A percentile compares a stretch with the other conserved stretches of the same genome.
These are phyloP conservation scores for Thuja plicata DNA, from an alignment of 83 land plant species.

Conservation along the genomic window DNA sequence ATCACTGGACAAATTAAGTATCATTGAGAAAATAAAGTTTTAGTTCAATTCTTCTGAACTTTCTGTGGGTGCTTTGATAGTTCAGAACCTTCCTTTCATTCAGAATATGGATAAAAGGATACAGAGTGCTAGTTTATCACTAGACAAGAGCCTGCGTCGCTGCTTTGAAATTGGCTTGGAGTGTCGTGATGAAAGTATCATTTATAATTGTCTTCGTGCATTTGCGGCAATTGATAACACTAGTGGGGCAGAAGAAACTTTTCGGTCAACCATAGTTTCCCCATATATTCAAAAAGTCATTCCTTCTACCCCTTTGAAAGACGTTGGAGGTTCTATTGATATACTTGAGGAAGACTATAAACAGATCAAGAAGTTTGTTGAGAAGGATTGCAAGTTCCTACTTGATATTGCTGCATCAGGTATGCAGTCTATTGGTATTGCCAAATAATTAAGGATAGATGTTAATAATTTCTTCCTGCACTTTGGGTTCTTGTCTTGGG, in stretches of 20 bases:
- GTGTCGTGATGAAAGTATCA: constrained; percentile 69
- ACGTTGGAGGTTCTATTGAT: constrained; percentile 49
- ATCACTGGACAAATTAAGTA: not conserved
- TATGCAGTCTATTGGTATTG: constrained; percentile 16
- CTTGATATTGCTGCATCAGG: constrained; percentile 85
- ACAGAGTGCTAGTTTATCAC: constrained; percentile 64
- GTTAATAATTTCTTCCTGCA: not conserved
- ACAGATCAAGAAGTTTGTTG: constrained; percentile 62
- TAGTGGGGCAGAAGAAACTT: constrained; percentile 82
- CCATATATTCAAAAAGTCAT: constrained; percentile 72
- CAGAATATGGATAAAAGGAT: constrained; percentile 89
- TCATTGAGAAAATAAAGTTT: not conserved
- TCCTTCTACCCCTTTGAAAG: constrained; percentile 32
- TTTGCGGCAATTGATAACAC: constrained; percentile 97
- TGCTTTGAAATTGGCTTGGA: constrained; percentile 84
- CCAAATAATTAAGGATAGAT: not conserved
- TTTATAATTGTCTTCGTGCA: constrained; percentile 93
- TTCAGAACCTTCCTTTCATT: constrained; percentile 95
- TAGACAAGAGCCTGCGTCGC: constrained; percentile 71
- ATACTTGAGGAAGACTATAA: constrained; percentile 67
- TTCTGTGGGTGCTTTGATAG: constrained; percentile 26
- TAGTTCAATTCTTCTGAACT: constrained; percentile 7
- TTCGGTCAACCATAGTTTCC: constrained; percentile 71
- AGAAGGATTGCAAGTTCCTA: constrained; percentile 87
- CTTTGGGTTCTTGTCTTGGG: constrained; percentile 4